Percentiles rank a stretch among this genome's conserved stretches.
These are phyloP conservation scores for Bjerkandera adusta DNA, from an alignment of 1,284 basidiomycete genomes.

Conservation along the genomic window DNA sequence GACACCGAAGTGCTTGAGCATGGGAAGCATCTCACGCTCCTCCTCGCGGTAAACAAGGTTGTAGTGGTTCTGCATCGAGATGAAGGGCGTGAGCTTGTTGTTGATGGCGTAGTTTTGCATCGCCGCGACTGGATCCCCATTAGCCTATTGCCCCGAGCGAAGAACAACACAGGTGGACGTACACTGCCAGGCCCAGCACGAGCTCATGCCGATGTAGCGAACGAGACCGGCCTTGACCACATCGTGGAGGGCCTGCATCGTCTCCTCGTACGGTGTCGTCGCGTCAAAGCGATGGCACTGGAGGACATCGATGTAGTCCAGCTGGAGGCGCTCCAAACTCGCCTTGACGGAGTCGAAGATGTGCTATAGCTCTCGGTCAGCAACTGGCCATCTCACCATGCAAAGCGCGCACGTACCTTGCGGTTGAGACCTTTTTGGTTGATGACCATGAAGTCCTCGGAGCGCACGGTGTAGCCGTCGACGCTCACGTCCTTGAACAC, in stretches of 20 bases:
- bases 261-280: constrained; percentile 36
- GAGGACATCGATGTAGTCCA: constrained; percentile 37
- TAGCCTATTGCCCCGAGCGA: too few relatives aligned
- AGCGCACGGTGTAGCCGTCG: constrained; percentile 14
- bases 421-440: constrained; percentile 38
- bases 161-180: constrained; percentile 9
- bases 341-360: constrained; percentile 37
- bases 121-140: constrained; percentile 21
- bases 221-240: constrained; percentile 39
- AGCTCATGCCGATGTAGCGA: constrained; percentile 40
- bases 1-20: constrained; percentile 33
- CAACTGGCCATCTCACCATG: background rate
- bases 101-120: constrained; percentile 31
- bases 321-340: constrained; percentile 30
- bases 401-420: constrained; percentile 19
- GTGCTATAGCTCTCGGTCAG: constrained; percentile 16
- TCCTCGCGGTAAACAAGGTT: constrained; percentile 37
- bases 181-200: constrained; percentile 33
- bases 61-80: constrained; percentile 39
- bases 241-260: constrained; percentile 42
- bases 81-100: constrained; percentile 34
- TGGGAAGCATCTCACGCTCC: constrained; percentile 32
- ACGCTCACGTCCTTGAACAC: constrained; percentile 1
- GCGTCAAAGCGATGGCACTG: constrained; percentile 37
- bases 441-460: constrained; percentile 27